Base-by-base conservation (phyloP, 441 rosid species). In the Geranium incanum region DNA sequence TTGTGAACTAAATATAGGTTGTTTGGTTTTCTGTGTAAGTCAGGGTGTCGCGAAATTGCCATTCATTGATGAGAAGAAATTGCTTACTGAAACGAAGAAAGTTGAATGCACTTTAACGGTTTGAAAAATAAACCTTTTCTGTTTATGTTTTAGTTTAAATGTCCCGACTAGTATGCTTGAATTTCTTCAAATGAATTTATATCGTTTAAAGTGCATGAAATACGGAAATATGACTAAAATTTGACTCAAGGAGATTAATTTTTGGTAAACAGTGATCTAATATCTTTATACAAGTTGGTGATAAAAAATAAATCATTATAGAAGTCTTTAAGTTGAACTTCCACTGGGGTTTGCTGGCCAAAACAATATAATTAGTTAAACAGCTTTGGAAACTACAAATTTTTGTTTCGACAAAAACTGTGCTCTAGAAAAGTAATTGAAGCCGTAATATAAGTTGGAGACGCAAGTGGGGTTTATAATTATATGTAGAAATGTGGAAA, bases 21-120 rank as follows among this genome's bases (percentile, higher is more conserved):
- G 69, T 43, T 76, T 75, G 19, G 75, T 55, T 74, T 48, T 81
- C 77, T 45, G 41, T 73, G 80, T 72, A 76, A 74, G 65, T 72
- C 81, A 92, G 99, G 99, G 97, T 83, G 77, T 92, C 79, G 94
- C 88, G 68, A 95, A 92, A 79, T 87, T 95, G 82, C 98, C 99
- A 3, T 95, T 95, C 82, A 92, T 95, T 65, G 91, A 95, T 64
- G 92, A 92, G 83, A 86, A 80, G 76, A 80, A 80, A 81, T 82
- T 95, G 84, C 88, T 91, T 78, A 63, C 81, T 36, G 91, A 89
- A 72, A 95, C 99, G 65, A 87, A 80, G 90, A 90, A 87, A 85
- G 91, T 95, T 73, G 97, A 91, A 81, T 74, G 66, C 79, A 84
- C 83, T 39, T 76, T 95, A 79, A 92, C 96, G 88, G 99, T 95